Evolutionary conservation across 148 eudicot genomes (phyloP).

Genomic region (Persicaria tinctoria): DNA sequence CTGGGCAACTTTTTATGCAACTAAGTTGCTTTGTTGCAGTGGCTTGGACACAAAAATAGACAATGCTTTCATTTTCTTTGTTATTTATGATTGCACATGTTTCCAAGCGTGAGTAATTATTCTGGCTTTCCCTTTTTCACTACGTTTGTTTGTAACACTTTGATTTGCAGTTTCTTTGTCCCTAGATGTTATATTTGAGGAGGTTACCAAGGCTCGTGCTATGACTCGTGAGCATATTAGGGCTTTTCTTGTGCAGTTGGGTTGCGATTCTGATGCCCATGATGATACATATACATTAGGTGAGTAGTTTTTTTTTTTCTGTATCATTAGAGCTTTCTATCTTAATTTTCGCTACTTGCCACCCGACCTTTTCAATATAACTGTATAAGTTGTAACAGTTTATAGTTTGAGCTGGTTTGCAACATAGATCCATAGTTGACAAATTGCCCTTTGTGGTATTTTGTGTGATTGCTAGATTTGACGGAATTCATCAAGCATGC

Average conservation of each 20-base stretch:
- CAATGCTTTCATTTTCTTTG: not conserved
- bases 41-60: not conserved
- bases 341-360: not conserved
- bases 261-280: slow-evolving; percentile 36
- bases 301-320: not conserved
- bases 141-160: slow-evolving; percentile 1
- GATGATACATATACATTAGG: slow-evolving; percentile 31
- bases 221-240: slow-evolving; percentile 71
- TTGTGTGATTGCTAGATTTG: slow-evolving; percentile 42
- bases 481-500: slow-evolving; percentile 53
- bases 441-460: not conserved
- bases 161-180: slow-evolving; percentile 55
- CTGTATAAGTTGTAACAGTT: no score
- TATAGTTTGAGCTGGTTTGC: not conserved
- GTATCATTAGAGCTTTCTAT: not conserved
- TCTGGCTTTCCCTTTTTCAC: not conserved
- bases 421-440: not conserved
- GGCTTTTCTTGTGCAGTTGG: slow-evolving; percentile 55
- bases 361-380: no score
- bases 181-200: slow-evolving; percentile 53
- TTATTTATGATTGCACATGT: not conserved
- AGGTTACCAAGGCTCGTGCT: slow-evolving; percentile 63
- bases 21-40: no score
- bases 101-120: not conserved
- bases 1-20: no score